These are phyloP conservation scores for Kwoniella sp. DNA, from an alignment of 768 basidiomycete species.

Conservation along the genomic window DNA sequence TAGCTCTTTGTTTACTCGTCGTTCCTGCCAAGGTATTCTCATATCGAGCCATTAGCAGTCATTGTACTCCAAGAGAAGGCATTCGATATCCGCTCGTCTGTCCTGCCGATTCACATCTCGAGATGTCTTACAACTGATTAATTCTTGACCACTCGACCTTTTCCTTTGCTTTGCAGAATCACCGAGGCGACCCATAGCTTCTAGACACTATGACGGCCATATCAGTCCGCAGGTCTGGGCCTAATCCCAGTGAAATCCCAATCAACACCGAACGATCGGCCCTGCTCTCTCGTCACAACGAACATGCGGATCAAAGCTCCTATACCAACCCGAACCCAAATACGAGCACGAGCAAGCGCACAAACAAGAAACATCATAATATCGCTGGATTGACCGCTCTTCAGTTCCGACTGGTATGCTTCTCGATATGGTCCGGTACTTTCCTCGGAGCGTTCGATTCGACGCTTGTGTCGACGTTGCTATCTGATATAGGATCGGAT, in stretches of 20 bases:
- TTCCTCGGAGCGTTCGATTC: slow-evolving; percentile 41
- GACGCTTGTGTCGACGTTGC: slow-evolving; percentile 43
- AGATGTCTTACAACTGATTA: too few species aligned
- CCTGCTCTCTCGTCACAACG: neutral
- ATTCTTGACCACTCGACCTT: too few species aligned
- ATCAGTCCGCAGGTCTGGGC: neutral
- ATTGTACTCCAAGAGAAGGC: too few species aligned
- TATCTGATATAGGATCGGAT: slow-evolving; percentile 36
- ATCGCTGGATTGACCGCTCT: slow-evolving; percentile 37
- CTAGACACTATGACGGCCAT: neutral
- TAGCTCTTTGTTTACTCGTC: too few species aligned
- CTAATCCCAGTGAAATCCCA: neutral
- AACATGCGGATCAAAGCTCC: neutral
- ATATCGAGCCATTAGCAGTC: too few species aligned
- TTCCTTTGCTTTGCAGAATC: too few species aligned
- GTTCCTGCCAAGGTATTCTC: too few species aligned
- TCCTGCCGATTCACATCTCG: too few species aligned
- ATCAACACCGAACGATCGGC: neutral
- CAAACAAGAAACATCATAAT: slow-evolving; percentile 37
- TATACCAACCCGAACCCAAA: neutral
- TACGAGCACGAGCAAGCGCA: neutral
- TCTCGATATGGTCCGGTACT: slow-evolving; percentile 38
- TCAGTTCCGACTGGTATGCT: slow-evolving; percentile 41
- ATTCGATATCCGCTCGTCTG: too few species aligned
- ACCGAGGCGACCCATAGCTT: too few species aligned